phyloP scores from a whole-genome alignment of 2,329 filamentous ascomycete species.

The Xylariaceae sp. region DNA sequence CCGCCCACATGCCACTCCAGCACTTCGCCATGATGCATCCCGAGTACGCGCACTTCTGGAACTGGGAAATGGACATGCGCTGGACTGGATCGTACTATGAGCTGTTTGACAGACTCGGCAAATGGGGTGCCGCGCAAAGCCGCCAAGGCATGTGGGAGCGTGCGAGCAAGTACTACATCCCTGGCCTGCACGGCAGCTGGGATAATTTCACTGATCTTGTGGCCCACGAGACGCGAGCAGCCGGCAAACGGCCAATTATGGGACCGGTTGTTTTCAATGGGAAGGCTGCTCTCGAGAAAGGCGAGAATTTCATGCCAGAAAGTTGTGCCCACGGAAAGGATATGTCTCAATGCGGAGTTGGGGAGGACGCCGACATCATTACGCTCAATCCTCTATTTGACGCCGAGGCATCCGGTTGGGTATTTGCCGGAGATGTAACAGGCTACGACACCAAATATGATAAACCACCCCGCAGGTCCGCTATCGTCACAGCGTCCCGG shows the following conservation, averaged over 20 bases:
- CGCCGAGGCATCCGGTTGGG: slow-evolving; percentile 70
- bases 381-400: slow-evolving; percentile 79
- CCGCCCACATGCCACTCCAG: slow-evolving; percentile 64
- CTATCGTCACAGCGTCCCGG: slow-evolving; percentile 72
- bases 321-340: slow-evolving; percentile 58
- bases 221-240: slow-evolving; percentile 58
- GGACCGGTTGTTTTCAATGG: slow-evolving; percentile 63
- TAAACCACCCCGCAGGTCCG: slow-evolving; percentile 67
- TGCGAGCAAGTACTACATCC: slow-evolving; percentile 76
- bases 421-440: slow-evolving; percentile 70
- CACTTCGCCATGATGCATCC: slow-evolving; percentile 65
- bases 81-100: slow-evolving; percentile 71
- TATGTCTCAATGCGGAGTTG: slow-evolving; percentile 62
- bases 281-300: slow-evolving; percentile 49
- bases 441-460: slow-evolving; percentile 61
- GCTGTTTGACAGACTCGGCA: slow-evolving; percentile 67
- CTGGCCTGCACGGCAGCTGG: slow-evolving; percentile 69
- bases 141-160: slow-evolving; percentile 78
- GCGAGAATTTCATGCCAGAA: slow-evolving; percentile 58
- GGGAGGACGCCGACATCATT: slow-evolving; percentile 74
- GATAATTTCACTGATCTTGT: slow-evolving; percentile 71
- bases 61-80: slow-evolving; percentile 71
- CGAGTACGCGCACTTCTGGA: slow-evolving; percentile 70
- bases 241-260: slow-evolving; percentile 63
- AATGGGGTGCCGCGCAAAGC: slow-evolving; percentile 69